Base-by-base conservation (phyloP, 345 rosid genomes). In the Litchi chinensis region DNA sequence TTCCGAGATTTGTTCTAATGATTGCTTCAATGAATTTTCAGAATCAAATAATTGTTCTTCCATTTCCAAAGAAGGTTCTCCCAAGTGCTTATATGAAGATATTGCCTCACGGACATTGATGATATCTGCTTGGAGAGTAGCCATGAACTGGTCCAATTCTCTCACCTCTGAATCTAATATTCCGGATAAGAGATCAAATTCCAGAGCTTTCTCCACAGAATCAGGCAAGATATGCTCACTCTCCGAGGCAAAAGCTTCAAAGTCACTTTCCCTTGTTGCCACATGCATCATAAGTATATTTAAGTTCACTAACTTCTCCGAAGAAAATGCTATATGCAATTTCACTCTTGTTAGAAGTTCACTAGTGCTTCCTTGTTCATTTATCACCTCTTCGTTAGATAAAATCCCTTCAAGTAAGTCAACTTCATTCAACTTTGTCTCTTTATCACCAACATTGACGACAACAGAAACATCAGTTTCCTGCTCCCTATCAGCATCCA, bases 251-350 rank as follows among this genome's bases (percentile, higher is more conserved):
- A 85, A 83, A 13, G 88, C 82, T 76, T 94, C 99, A 57, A 96
- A 85, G 52, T 94, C 97, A 73, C 76, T 78, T 83, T 94, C 99
- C 85, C 88, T 92, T 18, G 88, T 83, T 4, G 88, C 95, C 71
- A 92, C 87, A 73, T 84, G 89, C 99, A 94, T 91, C 83, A 85
- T 88, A 71, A 96, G 93, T 81, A 93, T 76, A 72, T 80, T 87
- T 21, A 96, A 81, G 85, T 96, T 94, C 70, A 86, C 87, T 65
- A 93, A 81, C 82, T 92, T 96, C 92, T 96, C 97, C 0, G 94
- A 87, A 83, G 87, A 74, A 76, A 93, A 86, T 19, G 95, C 93
- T 79, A 91, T 80, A 86, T 91, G 93, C 76, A 91, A 85, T 82
- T 96, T 93, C 71, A 91, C 74, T 81, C 88, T 87, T 0, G 86